A percentile compares a stretch with the other conserved stretches of the same genome.
phyloP scores from a whole-genome alignment of 352 stramenopile genomes.

The Phytopythium mirpurense region DNA sequence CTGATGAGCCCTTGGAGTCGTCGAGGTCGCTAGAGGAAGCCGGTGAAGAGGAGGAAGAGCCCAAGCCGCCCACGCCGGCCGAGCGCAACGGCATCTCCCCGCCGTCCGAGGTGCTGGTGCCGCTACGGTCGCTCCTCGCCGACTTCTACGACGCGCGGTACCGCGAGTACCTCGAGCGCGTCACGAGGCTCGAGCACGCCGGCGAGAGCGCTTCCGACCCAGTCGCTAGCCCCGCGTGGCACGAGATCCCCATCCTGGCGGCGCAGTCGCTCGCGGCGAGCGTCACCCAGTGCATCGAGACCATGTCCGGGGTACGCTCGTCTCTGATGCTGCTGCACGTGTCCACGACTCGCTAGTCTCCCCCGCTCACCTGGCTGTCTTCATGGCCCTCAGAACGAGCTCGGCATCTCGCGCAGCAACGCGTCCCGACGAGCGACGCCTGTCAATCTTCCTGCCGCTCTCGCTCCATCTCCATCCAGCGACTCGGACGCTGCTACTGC shows the following conservation, averaged over 20 bases:
- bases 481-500: not conserved
- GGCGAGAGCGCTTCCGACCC: not conserved
- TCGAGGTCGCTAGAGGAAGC: not conserved
- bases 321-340: too few species aligned
- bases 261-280: slow-evolving; percentile 41
- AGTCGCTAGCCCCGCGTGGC: slow-evolving; percentile 3
- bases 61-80: too few species aligned
- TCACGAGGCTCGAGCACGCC: not conserved
- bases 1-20: not conserved
- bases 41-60: not conserved
- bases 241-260: slow-evolving; percentile 39
- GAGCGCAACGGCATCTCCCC: not conserved
- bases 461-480: slow-evolving; percentile 16
- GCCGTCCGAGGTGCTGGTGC: not conserved
- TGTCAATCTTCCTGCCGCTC: slow-evolving; percentile 29
- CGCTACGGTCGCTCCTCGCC: not conserved
- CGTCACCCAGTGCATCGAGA: slow-evolving; percentile 49
- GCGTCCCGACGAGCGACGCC: slow-evolving; percentile 25
- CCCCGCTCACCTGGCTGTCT: not conserved
- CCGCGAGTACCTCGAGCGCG: not conserved
- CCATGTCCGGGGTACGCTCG: slow-evolving; percentile 47
- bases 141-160: slow-evolving; percentile 1
- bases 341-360: too few species aligned
- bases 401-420: slow-evolving; percentile 38
- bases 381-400: slow-evolving; percentile 22